Conservation (phyloP, 345 rosid genomes). For the Diplotaxis tenuifolia region DNA sequence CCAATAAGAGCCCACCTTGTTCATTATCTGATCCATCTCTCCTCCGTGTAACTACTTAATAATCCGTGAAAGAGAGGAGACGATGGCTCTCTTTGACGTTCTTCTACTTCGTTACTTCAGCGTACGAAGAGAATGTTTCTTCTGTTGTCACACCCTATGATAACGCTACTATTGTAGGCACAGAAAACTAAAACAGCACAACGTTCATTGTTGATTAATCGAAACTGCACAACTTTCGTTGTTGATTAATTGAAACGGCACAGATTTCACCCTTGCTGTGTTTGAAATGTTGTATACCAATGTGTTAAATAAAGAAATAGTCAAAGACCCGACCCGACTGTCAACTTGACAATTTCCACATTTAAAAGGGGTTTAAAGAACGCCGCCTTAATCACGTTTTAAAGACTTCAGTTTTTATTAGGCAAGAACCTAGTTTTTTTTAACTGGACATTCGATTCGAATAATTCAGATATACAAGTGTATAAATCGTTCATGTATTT, state of each 20-base stretch:
- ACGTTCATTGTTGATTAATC: not conserved
- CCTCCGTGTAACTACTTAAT: not conserved
- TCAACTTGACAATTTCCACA: too few relatives aligned
- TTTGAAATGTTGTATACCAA: not conserved
- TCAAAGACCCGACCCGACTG: too few relatives aligned
- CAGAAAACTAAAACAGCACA: not conserved
- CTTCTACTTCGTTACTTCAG: constrained; percentile 12
- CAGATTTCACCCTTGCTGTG: too few relatives aligned
- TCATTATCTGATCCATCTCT: constrained; percentile 82
- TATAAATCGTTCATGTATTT: not conserved
- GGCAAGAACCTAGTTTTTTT: too few relatives aligned
- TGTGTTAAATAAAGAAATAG: not conserved
- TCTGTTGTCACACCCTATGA: not conserved
- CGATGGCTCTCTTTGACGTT: constrained; percentile 8
- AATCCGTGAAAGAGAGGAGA: constrained; percentile 7
- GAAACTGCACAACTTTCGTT: constrained; percentile 15
- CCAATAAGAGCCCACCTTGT: constrained; percentile 93
- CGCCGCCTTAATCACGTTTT: too few relatives aligned
- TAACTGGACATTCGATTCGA: not conserved
- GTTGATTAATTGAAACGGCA: not conserved
- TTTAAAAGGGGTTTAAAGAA: too few relatives aligned
- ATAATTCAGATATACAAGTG: not conserved
- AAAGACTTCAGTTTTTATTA: not conserved
- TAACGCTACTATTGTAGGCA: not conserved
- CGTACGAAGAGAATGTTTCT: constrained; percentile 1